Conservation (phyloP, 1,139 yeast genomes). For the Hyphopichia buzzinii region DNA sequence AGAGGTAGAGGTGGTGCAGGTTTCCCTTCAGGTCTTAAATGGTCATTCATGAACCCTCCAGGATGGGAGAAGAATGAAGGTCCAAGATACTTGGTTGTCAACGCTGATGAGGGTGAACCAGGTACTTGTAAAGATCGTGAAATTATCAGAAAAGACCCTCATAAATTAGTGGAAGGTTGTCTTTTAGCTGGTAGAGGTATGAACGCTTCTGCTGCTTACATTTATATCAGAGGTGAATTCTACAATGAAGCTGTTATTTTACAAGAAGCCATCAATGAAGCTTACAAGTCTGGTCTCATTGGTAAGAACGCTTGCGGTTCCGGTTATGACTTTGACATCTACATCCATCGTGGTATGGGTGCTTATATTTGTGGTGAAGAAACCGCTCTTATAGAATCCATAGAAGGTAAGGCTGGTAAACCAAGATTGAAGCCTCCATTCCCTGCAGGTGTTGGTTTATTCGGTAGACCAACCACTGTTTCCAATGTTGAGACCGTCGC, state of each 20-base stretch:
- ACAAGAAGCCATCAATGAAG: conserved; percentile 82
- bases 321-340: conserved; percentile 79
- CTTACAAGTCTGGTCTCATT: conserved; percentile 72
- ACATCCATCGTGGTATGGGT: conserved; percentile 87
- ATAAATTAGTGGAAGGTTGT: conserved; percentile 86
- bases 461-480: conserved; percentile 87
- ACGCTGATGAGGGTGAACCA: conserved; percentile 94
- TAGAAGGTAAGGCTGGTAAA: conserved; percentile 90
- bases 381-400: conserved; percentile 80
- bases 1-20: conserved; percentile 96
- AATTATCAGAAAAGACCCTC: conserved; percentile 86
- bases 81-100: conserved; percentile 81
- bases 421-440: conserved; percentile 92
- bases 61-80: conserved; percentile 89
- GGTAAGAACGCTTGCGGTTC: conserved; percentile 87
- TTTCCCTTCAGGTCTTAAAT: conserved; percentile 84
- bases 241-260: conserved; percentile 71
- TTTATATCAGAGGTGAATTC: conserved; percentile 86
- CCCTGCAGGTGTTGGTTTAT: conserved; percentile 90
- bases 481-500: conserved; percentile 88
- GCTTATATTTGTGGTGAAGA: conserved; percentile 92
- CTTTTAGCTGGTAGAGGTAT: conserved; percentile 83
- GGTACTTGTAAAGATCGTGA: conserved; percentile 92
- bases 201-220: conserved; percentile 92
- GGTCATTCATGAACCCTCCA: conserved; percentile 94